phyloP scores from a whole-genome alignment of 345 rosid species.

The Citrus cavaleriei region DNA sequence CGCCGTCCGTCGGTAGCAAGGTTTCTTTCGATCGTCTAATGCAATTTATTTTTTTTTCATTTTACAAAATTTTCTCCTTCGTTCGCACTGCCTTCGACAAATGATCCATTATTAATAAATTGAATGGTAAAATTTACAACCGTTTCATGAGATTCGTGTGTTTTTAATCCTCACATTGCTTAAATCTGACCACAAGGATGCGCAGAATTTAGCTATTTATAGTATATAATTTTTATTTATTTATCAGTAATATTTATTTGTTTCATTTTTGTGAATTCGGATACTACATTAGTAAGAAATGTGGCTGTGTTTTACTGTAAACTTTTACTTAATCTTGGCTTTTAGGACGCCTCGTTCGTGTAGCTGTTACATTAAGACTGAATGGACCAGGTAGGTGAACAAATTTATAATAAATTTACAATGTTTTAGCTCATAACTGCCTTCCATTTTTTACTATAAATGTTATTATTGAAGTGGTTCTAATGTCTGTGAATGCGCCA shows the following conservation, averaged over 20 bases:
- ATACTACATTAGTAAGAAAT: background rate
- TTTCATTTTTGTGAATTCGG: background rate
- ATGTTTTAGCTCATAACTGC: conserved; percentile 2
- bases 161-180: background rate
- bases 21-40: background rate
- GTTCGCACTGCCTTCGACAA: background rate
- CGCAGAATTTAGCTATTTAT: background rate
- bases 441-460: background rate
- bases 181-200: background rate
- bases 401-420: background rate
- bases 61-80: background rate
- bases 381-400: conserved; percentile 57
- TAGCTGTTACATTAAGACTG: conserved; percentile 12
- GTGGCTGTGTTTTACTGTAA: background rate
- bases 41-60: background rate
- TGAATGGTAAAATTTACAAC: background rate
- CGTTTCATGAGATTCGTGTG: background rate
- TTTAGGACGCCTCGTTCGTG: background rate
- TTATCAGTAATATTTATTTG: background rate
- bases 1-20: background rate
- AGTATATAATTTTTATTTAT: too few relatives aligned
- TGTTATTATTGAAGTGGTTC: background rate
- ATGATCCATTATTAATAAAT: background rate
- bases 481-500: conserved; percentile 22
- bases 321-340: background rate